Evolutionary conservation across 129 eudicot species (phyloP).

Genomic region (Saposhnikovia divaricata): DNA sequence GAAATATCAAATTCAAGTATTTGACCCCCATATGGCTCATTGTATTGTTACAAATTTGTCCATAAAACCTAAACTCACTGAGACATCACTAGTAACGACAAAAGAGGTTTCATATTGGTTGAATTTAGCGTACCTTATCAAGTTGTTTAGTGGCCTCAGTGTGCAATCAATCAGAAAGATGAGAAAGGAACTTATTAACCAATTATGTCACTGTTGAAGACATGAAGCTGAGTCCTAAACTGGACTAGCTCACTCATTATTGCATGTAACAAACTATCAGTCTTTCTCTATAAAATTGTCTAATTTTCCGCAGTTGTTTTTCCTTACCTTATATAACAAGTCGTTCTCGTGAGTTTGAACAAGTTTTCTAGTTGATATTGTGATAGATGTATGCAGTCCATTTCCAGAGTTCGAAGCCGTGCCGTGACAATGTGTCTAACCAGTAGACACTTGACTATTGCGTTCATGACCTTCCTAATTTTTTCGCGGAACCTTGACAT

Average conservation of each 20-base stretch:
- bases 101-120: background rate
- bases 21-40: background rate
- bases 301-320: no score
- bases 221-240: background rate
- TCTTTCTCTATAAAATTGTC: no score
- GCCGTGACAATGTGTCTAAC: no score
- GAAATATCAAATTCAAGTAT: background rate
- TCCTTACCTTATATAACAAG: background rate
- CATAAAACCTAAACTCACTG: no score
- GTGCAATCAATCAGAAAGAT: background rate
- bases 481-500: background rate
- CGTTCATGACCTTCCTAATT: background rate
- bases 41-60: background rate
- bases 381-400: no score
- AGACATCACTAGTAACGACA: background rate
- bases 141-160: background rate
- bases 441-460: background rate
- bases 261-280: background rate
- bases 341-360: background rate
- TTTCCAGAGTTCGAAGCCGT: no score
- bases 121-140: background rate
- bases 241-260: background rate
- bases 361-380: no score
- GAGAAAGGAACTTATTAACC: background rate
- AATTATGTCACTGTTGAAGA: background rate